Conservation (phyloP, 192 early-diverging fungal species). For the Diversispora epigaea region DNA sequence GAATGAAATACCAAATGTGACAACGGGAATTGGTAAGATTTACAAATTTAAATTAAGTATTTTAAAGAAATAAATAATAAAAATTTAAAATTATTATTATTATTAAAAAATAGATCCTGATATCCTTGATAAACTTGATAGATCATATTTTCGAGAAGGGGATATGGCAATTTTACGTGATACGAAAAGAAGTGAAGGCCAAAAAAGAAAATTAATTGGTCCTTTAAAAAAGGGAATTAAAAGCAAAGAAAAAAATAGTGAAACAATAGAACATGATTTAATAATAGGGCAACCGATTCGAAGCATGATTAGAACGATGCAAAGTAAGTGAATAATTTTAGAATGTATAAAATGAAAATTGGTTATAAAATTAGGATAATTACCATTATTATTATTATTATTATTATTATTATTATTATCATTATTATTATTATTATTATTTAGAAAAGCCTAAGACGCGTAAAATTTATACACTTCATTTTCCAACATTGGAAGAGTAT, state of each 20-base stretch:
- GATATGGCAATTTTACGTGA: slow-evolving; percentile 20
- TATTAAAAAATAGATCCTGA: not conserved
- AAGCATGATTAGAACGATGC: slow-evolving; percentile 33
- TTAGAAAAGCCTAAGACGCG: slow-evolving; percentile 3
- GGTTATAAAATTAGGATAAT: too few species aligned
- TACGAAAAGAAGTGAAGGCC: slow-evolving; percentile 12
- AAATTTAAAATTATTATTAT: too few species aligned
- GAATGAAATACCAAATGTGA: too few species aligned
- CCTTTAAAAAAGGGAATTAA: slow-evolving; percentile 36
- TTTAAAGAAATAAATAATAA: too few species aligned
- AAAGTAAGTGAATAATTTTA: slow-evolving; percentile 26
- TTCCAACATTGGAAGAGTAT: slow-evolving; percentile 48
- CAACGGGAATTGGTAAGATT: too few species aligned
- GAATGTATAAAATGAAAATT: too few species aligned
- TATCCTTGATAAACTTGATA: not conserved
- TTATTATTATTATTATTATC: not conserved
- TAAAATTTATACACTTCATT: slow-evolving; percentile 40
- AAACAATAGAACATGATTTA: slow-evolving; percentile 32
- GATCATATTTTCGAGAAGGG: slow-evolving; percentile 9
- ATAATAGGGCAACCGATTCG: slow-evolving; percentile 38
- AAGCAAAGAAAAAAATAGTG: slow-evolving; percentile 22
- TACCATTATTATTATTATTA: too few species aligned
- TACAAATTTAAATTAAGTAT: too few species aligned
- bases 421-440: not conserved
- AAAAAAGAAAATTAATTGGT: slow-evolving; percentile 38